Base-by-base conservation (phyloP, 352 stramenopile species). In the Phytopythium delawarense region DNA sequence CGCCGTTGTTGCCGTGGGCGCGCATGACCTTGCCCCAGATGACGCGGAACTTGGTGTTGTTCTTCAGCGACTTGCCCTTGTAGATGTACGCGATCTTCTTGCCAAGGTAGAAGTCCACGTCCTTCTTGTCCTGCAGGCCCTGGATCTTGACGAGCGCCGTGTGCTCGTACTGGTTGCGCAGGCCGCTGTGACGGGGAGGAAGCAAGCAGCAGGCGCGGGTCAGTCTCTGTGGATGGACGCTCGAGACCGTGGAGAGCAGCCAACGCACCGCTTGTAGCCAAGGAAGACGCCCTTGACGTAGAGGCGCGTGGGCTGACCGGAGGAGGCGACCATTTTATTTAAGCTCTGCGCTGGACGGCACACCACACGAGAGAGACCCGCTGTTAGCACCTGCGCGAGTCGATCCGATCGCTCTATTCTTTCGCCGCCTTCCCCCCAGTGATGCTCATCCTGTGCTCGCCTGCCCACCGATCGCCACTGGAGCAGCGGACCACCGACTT, bases 31-130 rank as follows among this genome's bases (percentile, higher is more conserved):
- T 99, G 75, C 98, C 98, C 97, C 98, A 99, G 69, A 99, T 98
- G 64, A 99, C 96, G 71, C 97, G 92, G 89, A 98, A 99, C 82
- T 99, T 99, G 62, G 92, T 94, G 80, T 91, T 94, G 76, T 98
- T 98, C 95, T 96, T 97, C 62, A 94, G 71, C 61, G 79, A 83
- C 81, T 95, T 94, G 79, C 78, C 88, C 93, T 99, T 99, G 92
- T 99, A 99, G 76, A 99, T 99, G 91, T 99, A 99, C 45, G 97
- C 98, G 70, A 99, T 93, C 70, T 97, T 97, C 95, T 99, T 99
- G 74, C 98, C 98, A 59, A 99, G 84, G 89, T 99, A 99, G 75
- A 99, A 99, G 71, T 98, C 83, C 50, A 98, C 91, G 68, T 98
- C 96, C 76, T 99, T 96, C 81, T 98, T 99, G 78, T 96, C 94